These are phyloP conservation scores for Geoglossum glabrum DNA, from an alignment of 495 filamentous ascomycete genomes.

Conservation along the genomic window DNA sequence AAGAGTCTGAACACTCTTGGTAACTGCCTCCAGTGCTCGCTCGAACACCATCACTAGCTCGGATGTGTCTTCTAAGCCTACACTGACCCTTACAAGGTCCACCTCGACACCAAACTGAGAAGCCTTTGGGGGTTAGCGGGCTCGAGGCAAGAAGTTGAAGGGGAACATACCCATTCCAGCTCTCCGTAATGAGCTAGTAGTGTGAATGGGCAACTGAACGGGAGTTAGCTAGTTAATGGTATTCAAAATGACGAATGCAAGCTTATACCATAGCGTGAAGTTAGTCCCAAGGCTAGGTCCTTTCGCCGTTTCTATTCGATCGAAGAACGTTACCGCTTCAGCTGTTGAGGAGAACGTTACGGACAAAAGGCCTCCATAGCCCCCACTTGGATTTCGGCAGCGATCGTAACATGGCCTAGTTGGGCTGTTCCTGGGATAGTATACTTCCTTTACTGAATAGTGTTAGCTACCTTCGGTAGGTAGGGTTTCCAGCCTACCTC, in stretches of 20 bases:
- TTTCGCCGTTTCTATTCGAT: slow-evolving; percentile 71
- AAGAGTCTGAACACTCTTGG: too few relatives aligned
- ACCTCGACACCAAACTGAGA: slow-evolving; percentile 56
- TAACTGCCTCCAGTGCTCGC: slow-evolving; percentile 27
- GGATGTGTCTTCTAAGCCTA: slow-evolving; percentile 65
- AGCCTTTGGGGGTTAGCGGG: slow-evolving; percentile 27
- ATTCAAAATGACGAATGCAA: not conserved
- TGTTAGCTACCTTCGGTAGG: not conserved
- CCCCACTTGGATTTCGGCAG: slow-evolving; percentile 52
- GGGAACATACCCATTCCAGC: slow-evolving; percentile 54
- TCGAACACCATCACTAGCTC: slow-evolving; percentile 32
- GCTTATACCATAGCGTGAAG: slow-evolving; percentile 56
- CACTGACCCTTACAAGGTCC: slow-evolving; percentile 66
- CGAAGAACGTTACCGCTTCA: slow-evolving; percentile 66
- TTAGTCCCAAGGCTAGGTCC: slow-evolving; percentile 93
- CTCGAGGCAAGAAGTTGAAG: not conserved
- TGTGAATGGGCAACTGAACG: slow-evolving; percentile 61
- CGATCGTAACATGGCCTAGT: slow-evolving; percentile 55
- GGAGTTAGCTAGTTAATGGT: not conserved
- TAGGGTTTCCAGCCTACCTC: slow-evolving; percentile 18
- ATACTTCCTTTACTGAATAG: slow-evolving; percentile 49
- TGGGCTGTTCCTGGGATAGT: slow-evolving; percentile 66
- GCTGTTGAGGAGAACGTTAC: slow-evolving; percentile 50
- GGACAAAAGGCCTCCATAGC: slow-evolving; percentile 80
- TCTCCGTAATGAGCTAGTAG: slow-evolving; percentile 83